phyloP scores from a whole-genome alignment of 2,329 filamentous ascomycete species.

The Exophiala sp. region DNA sequence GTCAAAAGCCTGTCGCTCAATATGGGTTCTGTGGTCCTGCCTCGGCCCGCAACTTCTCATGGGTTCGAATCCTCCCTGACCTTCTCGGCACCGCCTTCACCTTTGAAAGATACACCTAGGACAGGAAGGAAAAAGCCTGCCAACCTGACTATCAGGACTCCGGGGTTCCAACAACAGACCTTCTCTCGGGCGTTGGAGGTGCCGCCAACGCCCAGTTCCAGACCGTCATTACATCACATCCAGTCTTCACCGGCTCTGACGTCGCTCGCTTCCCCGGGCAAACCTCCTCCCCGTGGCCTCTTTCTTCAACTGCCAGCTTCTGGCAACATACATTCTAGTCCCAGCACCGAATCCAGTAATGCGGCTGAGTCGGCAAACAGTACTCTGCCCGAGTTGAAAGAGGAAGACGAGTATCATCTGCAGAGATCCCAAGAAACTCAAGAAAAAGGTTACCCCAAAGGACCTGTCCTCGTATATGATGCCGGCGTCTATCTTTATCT shows the following conservation, averaged over 20 bases:
- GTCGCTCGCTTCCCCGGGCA: slow-evolving; percentile 47
- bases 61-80: slow-evolving; percentile 41
- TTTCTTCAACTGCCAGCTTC: slow-evolving; percentile 30
- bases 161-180: slow-evolving; percentile 43
- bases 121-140: slow-evolving; percentile 52
- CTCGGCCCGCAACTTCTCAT: slow-evolving; percentile 46
- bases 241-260: slow-evolving; percentile 58
- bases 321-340: slow-evolving; percentile 13
- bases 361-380: slow-evolving; percentile 26
- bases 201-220: slow-evolving; percentile 52
- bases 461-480: slow-evolving; percentile 59
- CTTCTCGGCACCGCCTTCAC: slow-evolving; percentile 51
- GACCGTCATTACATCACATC: slow-evolving; percentile 53
- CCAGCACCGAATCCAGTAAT: slow-evolving; percentile 26
- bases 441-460: slow-evolving; percentile 58
- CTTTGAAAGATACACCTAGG: slow-evolving; percentile 52
- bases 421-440: slow-evolving; percentile 57
- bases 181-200: slow-evolving; percentile 48
- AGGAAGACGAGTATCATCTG: slow-evolving; percentile 43
- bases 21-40: slow-evolving; percentile 45
- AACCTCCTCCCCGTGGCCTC: slow-evolving; percentile 47
- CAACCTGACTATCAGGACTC: slow-evolving; percentile 55
- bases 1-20: slow-evolving; percentile 60
- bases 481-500: slow-evolving; percentile 57
- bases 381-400: slow-evolving; percentile 44